Evolutionary conservation across 2,329 filamentous ascomycete species (phyloP).

Genomic region (Colletotrichum sp.): DNA sequence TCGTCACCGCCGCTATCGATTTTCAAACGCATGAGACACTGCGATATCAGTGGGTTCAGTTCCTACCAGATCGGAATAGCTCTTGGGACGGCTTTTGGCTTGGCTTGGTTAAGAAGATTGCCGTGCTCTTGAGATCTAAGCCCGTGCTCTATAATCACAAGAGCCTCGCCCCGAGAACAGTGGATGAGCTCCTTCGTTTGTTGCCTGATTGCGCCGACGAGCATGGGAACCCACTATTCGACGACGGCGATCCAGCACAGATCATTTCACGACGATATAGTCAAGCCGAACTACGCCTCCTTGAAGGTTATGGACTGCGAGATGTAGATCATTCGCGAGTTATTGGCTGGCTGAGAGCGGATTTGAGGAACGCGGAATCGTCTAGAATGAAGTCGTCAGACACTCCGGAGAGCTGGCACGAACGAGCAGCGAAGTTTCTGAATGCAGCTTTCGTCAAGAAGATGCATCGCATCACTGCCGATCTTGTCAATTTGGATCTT

Average conservation of each 20-base stretch:
- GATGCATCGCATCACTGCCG: background rate
- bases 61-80: background rate
- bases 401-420: background rate
- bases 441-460: background rate
- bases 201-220: background rate
- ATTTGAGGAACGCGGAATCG: background rate
- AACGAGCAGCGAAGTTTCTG: background rate
- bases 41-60: background rate
- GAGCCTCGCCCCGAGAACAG: fast-evolving
- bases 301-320: background rate
- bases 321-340: background rate
- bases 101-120: too few species aligned
- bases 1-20: background rate
- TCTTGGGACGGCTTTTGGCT: background rate
- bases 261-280: background rate
- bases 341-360: background rate
- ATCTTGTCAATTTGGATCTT: background rate
- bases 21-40: background rate
- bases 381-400: background rate
- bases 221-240: background rate
- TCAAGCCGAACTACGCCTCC: background rate
- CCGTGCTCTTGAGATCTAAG: fast-evolving
- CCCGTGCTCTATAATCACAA: background rate
- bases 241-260: background rate
- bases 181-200: background rate